phyloP scores from a whole-genome alignment of 495 filamentous ascomycete genomes.

The Penicillium samsonianum region DNA sequence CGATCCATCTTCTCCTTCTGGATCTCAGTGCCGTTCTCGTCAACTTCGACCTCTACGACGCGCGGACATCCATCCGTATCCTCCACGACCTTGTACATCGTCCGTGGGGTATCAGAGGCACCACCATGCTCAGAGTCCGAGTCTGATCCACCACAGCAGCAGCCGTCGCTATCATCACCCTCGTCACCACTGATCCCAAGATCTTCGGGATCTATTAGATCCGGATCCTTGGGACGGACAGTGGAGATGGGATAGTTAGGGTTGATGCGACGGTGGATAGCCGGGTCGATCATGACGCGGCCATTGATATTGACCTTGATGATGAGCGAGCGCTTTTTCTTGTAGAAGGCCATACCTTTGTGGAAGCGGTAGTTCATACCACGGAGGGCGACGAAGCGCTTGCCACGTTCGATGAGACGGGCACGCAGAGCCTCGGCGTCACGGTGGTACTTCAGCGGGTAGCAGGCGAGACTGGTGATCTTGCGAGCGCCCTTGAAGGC shows the following conservation, averaged over 20 bases:
- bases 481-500: slow-evolving; percentile 82
- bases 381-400: slow-evolving; percentile 75
- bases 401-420: slow-evolving; percentile 79
- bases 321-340: slow-evolving; percentile 70
- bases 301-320: slow-evolving; percentile 89
- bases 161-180: slow-evolving; percentile 43
- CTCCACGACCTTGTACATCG: slow-evolving; percentile 66
- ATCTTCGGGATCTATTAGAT: slow-evolving; percentile 56
- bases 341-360: slow-evolving; percentile 78
- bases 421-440: slow-evolving; percentile 64
- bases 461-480: slow-evolving; percentile 75
- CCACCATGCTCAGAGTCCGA: slow-evolving; percentile 50
- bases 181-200: slow-evolving; percentile 48
- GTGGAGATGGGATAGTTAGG: slow-evolving; percentile 85
- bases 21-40: slow-evolving; percentile 63
- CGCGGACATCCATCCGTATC: slow-evolving; percentile 62
- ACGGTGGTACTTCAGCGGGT: slow-evolving; percentile 81
- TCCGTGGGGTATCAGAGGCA: slow-evolving; percentile 55
- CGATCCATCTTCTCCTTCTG: slow-evolving; percentile 64
- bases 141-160: slow-evolving; percentile 50
- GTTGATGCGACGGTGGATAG: slow-evolving; percentile 81
- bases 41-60: slow-evolving; percentile 61
- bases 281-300: slow-evolving; percentile 88
- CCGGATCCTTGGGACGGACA: slow-evolving; percentile 74
- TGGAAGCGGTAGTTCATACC: slow-evolving; percentile 87